Conservation (phyloP, 2,329 filamentous ascomycete genomes). For the Penicillium hordei region DNA sequence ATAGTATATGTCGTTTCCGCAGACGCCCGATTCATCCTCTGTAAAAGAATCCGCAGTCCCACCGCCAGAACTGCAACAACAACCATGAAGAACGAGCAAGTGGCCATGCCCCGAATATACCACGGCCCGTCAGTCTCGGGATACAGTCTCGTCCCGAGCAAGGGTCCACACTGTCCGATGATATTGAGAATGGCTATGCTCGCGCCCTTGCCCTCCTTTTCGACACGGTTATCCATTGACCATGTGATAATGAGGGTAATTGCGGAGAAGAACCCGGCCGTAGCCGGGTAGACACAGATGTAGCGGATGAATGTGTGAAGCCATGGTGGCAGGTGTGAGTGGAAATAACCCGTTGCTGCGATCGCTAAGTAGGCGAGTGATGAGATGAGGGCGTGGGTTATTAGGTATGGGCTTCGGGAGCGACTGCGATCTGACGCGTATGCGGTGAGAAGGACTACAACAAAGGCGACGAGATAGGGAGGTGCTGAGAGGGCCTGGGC, state of each 20-base stretch:
- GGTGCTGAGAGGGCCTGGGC: slow-evolving; percentile 79
- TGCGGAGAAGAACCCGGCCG: slow-evolving; percentile 77
- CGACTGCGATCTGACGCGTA: slow-evolving; percentile 67
- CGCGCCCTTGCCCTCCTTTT: slow-evolving; percentile 66
- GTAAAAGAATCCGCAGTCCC: slow-evolving; percentile 55
- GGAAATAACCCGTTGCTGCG: slow-evolving; percentile 52
- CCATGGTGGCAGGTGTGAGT: slow-evolving; percentile 33
- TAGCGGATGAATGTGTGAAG: slow-evolving; percentile 58
- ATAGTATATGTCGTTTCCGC: slow-evolving; percentile 5
- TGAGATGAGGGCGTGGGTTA: slow-evolving; percentile 68
- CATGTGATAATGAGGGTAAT: slow-evolving; percentile 84
- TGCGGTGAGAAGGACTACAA: slow-evolving; percentile 69
- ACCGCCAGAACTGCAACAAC: slow-evolving; percentile 58
- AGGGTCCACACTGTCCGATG: slow-evolving; percentile 75
- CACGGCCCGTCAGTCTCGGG: slow-evolving; percentile 59
- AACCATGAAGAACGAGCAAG: slow-evolving; percentile 64
- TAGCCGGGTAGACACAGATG: slow-evolving; percentile 73
- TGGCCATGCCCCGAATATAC: slow-evolving; percentile 62
- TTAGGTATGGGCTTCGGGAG: slow-evolving; percentile 65
- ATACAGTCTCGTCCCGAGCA: slow-evolving; percentile 67
- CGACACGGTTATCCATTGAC: slow-evolving; percentile 82
- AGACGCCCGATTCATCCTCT: slow-evolving; percentile 48
- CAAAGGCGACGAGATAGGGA: slow-evolving; percentile 75
- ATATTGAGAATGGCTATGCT: slow-evolving; percentile 79
- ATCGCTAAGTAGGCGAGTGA: slow-evolving; percentile 65